Evolutionary conservation across 2,329 filamentous ascomycete genomes (phyloP).

Genomic region (Fusarium coicis): DNA sequence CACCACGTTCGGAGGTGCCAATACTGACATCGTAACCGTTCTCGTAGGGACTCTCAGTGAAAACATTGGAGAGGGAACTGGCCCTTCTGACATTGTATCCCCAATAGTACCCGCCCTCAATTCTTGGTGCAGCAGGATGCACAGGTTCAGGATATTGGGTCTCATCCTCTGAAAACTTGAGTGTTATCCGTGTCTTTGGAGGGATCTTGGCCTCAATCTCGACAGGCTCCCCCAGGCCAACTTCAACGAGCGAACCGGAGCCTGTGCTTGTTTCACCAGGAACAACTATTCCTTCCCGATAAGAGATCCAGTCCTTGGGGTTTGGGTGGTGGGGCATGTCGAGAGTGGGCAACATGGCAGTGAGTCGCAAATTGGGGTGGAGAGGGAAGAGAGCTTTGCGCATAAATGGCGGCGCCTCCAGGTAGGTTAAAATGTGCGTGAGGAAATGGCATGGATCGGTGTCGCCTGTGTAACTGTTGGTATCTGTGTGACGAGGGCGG

Average conservation of each 20-base stretch:
- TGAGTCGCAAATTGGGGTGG: conserved; percentile 80
- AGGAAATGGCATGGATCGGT: conserved; percentile 84
- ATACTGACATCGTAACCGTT: conserved; percentile 85
- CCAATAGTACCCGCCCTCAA: conserved; percentile 87
- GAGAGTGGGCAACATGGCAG: conserved; percentile 78
- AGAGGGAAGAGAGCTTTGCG: conserved; percentile 79
- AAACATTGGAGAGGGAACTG: conserved; percentile 74
- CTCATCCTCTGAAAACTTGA: conserved; percentile 68
- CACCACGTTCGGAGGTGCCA: conserved; percentile 83
- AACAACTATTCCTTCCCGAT: conserved; percentile 80
- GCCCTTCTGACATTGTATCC: conserved; percentile 79
- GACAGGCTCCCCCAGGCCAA: conserved; percentile 66
- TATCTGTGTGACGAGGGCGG: conserved; percentile 60
- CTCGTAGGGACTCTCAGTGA: conserved; percentile 79
- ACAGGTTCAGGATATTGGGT: conserved; percentile 66
- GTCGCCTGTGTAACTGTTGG: conserved; percentile 72
- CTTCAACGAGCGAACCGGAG: conserved; percentile 65
- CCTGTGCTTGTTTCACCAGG: conserved; percentile 55
- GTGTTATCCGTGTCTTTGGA: conserved; percentile 76
- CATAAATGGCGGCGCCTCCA: conserved; percentile 87
- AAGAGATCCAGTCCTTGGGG: conserved; percentile 80
- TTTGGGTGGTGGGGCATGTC: conserved; percentile 89
- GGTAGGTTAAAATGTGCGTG: conserved; percentile 80
- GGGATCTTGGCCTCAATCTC: conserved; percentile 71
- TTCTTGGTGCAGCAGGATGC: conserved; percentile 74